These are phyloP conservation scores for Moringa oleifera DNA, from an alignment of 345 rosid species.

Conservation along the genomic window DNA sequence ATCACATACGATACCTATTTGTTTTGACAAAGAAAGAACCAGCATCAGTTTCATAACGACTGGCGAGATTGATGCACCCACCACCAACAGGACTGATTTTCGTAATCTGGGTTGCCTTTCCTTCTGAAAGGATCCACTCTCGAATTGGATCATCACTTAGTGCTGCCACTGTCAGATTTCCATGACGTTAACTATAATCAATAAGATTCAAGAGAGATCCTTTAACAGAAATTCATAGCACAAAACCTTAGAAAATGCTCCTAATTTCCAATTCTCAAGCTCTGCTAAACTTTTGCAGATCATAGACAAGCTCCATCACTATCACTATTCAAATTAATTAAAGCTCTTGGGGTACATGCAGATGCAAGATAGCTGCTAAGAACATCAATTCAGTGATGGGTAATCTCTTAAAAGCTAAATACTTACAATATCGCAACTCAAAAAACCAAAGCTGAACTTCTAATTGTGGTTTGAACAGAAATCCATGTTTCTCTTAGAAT, in stretches of 20 bases:
- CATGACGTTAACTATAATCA: slow-evolving; percentile 8
- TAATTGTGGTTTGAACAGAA: background rate
- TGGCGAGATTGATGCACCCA: slow-evolving; percentile 86
- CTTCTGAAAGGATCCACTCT: slow-evolving; percentile 83
- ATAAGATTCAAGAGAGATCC: slow-evolving; percentile 8
- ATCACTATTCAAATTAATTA: no score
- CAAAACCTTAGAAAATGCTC: slow-evolving; percentile 2
- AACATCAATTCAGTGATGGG: slow-evolving; percentile 1
- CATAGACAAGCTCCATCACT: background rate
- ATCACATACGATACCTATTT: slow-evolving; percentile 43
- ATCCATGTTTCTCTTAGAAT: background rate
- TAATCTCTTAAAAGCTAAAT: no score
- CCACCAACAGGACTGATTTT: slow-evolving; percentile 77
- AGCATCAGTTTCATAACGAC: slow-evolving; percentile 71
- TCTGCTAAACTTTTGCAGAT: background rate
- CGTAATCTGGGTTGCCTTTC: slow-evolving; percentile 68
- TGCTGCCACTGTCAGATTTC: slow-evolving; percentile 48
- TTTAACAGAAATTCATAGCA: slow-evolving; percentile 4
- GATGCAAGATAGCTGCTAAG: background rate
- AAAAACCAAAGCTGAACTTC: no score
- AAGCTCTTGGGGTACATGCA: background rate
- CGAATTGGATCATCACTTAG: slow-evolving; percentile 77
- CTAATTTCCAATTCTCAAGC: background rate
- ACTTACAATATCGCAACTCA: no score
- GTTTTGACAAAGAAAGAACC: slow-evolving; percentile 86